phyloP scores from a whole-genome alignment of 345 rosid genomes.

The Bruguiera gymnorhiza region DNA sequence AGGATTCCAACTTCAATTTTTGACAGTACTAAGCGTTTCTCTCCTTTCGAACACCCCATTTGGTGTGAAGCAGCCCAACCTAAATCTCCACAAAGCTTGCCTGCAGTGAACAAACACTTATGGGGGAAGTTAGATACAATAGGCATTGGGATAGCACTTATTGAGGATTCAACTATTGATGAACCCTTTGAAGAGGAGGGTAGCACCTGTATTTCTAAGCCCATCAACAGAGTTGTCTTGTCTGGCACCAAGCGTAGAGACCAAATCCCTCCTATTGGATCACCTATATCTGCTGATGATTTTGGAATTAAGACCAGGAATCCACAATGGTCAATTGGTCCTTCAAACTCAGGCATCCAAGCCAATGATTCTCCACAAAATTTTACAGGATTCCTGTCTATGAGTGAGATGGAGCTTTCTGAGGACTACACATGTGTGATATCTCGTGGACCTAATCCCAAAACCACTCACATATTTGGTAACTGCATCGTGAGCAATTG shows the following conservation, averaged over 20 bases:
- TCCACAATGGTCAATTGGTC: conserved; percentile 22
- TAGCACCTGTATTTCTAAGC: conserved; percentile 7
- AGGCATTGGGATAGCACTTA: conserved; percentile 58
- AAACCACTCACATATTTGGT: conserved; percentile 73
- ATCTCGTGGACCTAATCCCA: conserved; percentile 75
- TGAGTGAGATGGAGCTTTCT: conserved; percentile 64
- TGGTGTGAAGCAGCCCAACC: conserved; percentile 24
- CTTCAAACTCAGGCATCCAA: conserved; percentile 26
- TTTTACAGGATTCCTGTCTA: conserved; percentile 24
- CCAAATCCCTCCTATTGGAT: no score
- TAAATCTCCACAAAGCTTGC: conserved; percentile 31
- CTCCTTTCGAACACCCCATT: conserved; percentile 37
- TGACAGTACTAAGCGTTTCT: conserved; percentile 42
- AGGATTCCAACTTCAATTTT: conserved; percentile 63
- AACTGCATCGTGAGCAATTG: conserved; percentile 58
- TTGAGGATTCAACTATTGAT: conserved; percentile 23
- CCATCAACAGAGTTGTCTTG: no score
- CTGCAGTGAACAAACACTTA: conserved; percentile 19
- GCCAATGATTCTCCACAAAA: conserved; percentile 28
- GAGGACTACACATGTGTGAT: conserved; percentile 88
- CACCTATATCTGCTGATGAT: no score
- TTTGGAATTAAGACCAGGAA: conserved; percentile 17
- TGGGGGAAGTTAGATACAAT: conserved; percentile 34
- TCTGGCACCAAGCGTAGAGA: no score
- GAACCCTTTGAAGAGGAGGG: conserved; percentile 16